These are phyloP conservation scores for Apophysomyces elegans DNA, from an alignment of 371 early-diverging fungal species.

Conservation along the genomic window DNA sequence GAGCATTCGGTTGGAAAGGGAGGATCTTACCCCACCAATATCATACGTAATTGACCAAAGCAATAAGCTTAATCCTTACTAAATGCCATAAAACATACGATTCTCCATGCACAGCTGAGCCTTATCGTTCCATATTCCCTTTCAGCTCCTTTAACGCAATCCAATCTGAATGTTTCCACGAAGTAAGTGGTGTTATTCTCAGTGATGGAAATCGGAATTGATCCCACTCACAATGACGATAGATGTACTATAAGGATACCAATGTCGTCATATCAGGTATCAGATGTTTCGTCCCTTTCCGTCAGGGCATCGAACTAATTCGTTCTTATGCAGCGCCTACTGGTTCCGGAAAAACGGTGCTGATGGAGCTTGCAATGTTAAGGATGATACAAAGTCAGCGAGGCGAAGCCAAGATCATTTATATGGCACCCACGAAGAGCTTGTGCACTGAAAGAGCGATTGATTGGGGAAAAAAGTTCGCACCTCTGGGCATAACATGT, in stretches of 20 bases:
- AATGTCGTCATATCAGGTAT: conserved; percentile 66
- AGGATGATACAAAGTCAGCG: conserved; percentile 39
- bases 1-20: neutral
- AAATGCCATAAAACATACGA: too few relatives aligned
- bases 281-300: neutral
- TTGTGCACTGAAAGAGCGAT: conserved; percentile 72
- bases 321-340: conserved; percentile 70
- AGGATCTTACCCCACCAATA: conserved; percentile 20
- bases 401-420: conserved; percentile 61
- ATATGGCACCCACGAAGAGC: conserved; percentile 90
- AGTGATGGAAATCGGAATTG: neutral
- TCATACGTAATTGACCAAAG: conserved; percentile 25
- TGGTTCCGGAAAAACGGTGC: conserved; percentile 84
- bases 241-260: conserved; percentile 43
- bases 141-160: conserved; percentile 66
- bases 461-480: conserved; percentile 72
- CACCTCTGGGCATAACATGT: conserved; percentile 63
- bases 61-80: too few relatives aligned
- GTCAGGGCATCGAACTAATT: too few relatives aligned
- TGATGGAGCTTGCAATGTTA: conserved; percentile 76
- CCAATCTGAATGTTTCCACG: conserved; percentile 66
- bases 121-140: conserved; percentile 40
- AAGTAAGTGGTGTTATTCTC: conserved; percentile 33
- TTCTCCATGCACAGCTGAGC: conserved; percentile 25
- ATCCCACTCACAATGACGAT: neutral